Base-by-base conservation (phyloP, 257 asterid genomes). In the Agastache rugosa region DNA sequence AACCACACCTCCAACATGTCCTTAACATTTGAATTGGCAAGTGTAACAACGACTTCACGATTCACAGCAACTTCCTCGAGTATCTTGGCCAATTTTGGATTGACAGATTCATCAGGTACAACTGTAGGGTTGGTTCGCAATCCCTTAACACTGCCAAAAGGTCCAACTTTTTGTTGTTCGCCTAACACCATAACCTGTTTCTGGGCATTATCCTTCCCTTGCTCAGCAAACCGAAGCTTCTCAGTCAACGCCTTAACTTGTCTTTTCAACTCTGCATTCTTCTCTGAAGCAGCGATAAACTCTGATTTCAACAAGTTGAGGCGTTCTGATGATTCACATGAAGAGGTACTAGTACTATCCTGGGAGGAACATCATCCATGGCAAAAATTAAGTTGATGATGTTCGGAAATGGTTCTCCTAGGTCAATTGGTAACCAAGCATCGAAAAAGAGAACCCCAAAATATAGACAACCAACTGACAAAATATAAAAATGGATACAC, bases 71-170 rank as follows among this genome's bases (percentile, higher is more conserved):
- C 65, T 69, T 79, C 72, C 37, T 74, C 82, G 77, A 90, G 83
- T 53, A 83, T 56, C 78, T 85, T 85, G 39, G 90, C 89, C 50
- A 90, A 63, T 69, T 85, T 86, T 16, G 93, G 93, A 82, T 90
- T 87, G 63, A 83, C 84, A 35, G 87, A 78, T 72, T 77, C 83
- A 31, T 90, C 88, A 6, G 93, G 87, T 3, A 67, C 35, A 11
- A 90, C 83, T 14, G 83, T 16, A n/a, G 91, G 89, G 78, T 83
- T 85, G 41, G 85, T 84, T 75, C 87, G 74, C 20, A 23, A 63
- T 64, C 83, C 86, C 71, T 87, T 82, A 8, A 87, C 93, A 9
- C 87, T 82, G 72, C 91, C 92, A 71, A 85, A 86, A 2, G 88
- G 84, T 3, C 92, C 90, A 20, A 81, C 83, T 17, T 81, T 84